Conservation (phyloP, 441 rosid genomes). For the Euphorbia celastroides region DNA sequence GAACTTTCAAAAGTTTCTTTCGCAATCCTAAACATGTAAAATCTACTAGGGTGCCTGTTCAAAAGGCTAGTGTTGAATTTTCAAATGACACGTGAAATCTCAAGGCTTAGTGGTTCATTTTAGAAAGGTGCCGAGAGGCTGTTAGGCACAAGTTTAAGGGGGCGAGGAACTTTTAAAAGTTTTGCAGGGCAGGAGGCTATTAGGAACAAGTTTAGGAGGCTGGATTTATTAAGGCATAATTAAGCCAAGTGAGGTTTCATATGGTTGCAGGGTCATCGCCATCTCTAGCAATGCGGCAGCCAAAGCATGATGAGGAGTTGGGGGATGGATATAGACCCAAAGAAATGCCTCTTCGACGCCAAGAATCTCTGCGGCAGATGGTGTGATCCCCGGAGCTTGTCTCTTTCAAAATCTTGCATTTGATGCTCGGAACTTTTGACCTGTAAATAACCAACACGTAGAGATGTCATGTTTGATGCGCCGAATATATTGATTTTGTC, state of each 20-base stretch:
- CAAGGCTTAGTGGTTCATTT: no score
- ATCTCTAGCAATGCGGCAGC: constrained; percentile 30
- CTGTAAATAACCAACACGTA: not conserved
- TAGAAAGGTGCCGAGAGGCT: no score
- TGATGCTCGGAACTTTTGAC: constrained; percentile 5
- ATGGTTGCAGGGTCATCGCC: constrained; percentile 48
- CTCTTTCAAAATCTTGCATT: constrained; percentile 6
- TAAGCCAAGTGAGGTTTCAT: not conserved
- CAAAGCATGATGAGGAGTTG: constrained; percentile 41
- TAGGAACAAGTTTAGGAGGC: no score
- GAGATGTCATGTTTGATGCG: not conserved
- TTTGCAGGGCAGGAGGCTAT: no score
- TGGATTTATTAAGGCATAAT: no score
- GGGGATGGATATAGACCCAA: constrained; percentile 32
- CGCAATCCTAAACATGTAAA: no score
- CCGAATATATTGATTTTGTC: not conserved
- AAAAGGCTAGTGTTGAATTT: no score
- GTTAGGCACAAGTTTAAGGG: no score
- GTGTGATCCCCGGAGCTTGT: constrained; percentile 16
- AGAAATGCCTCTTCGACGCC: constrained; percentile 53
- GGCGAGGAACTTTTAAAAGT: no score
- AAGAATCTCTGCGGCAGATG: constrained; percentile 31
- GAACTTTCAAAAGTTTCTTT: no score
- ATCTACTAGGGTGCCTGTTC: no score
- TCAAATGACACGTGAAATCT: no score